Conservation (phyloP, 495 filamentous ascomycete genomes). For the Penicillium dipodomyicola region DNA sequence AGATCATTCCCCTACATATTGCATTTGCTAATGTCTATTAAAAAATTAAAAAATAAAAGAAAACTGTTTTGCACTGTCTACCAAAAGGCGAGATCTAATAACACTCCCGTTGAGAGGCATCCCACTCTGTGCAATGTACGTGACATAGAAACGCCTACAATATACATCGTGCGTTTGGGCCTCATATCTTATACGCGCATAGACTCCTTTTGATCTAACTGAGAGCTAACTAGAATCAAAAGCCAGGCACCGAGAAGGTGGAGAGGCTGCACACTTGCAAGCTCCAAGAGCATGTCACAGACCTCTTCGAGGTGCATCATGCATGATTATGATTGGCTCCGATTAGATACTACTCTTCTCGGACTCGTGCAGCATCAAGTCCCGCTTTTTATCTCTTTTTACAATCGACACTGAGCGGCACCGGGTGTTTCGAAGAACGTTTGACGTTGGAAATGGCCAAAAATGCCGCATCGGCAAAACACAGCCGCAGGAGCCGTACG, state of each 20-base stretch:
- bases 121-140: background rate
- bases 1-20: background rate
- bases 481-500: slow-evolving; percentile 17
- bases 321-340: slow-evolving; percentile 17
- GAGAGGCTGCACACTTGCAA: slow-evolving; percentile 20
- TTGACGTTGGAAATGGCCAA: slow-evolving; percentile 3
- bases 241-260: slow-evolving; percentile 18
- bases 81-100: slow-evolving; percentile 14
- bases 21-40: background rate
- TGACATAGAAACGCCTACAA: background rate
- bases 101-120: slow-evolving; percentile 1
- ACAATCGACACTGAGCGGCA: background rate
- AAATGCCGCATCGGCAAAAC: slow-evolving; percentile 15
- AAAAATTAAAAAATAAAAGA: background rate
- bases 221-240: no score
- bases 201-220: background rate
- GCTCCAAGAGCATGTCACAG: slow-evolving; percentile 26
- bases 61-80: background rate
- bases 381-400: slow-evolving; percentile 3
- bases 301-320: slow-evolving; percentile 17
- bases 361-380: slow-evolving; percentile 5
- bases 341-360: slow-evolving; percentile 4
- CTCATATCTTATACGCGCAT: slow-evolving; percentile 1
- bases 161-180: slow-evolving; percentile 3
- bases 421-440: slow-evolving; percentile 1